These are phyloP conservation scores for Marasmius sp. DNA, from an alignment of 1,284 basidiomycete species.

Conservation along the genomic window DNA sequence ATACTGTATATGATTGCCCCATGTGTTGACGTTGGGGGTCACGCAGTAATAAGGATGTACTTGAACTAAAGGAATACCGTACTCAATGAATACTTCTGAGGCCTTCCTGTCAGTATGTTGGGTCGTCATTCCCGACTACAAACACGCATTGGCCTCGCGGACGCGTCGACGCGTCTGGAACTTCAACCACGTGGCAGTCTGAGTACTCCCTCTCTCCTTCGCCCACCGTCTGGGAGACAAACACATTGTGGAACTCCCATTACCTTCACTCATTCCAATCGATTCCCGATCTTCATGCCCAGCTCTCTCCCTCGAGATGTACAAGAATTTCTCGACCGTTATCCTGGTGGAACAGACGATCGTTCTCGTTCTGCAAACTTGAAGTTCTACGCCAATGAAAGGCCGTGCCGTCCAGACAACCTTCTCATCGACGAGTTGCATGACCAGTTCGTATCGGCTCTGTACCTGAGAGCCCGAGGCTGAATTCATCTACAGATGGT, in stretches of 20 bases:
- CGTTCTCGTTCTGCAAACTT: slow-evolving; percentile 46
- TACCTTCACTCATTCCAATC: background rate
- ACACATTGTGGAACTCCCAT: background rate
- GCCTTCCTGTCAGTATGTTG: no score
- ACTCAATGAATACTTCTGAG: no score
- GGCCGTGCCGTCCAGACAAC: slow-evolving; percentile 61
- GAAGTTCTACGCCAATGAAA: slow-evolving; percentile 61
- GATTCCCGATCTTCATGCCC: slow-evolving; percentile 1
- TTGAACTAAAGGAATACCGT: no score
- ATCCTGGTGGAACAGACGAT: slow-evolving; percentile 49
- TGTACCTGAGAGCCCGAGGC: slow-evolving; percentile 1
- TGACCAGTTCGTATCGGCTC: slow-evolving; percentile 38
- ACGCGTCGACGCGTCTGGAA: no score
- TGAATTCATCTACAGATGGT: slow-evolving; percentile 46
- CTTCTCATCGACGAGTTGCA: slow-evolving; percentile 65
- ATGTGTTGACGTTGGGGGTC: no score
- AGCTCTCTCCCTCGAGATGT: slow-evolving; percentile 53
- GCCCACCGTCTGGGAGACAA: no score
- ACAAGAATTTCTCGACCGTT: slow-evolving; percentile 60
- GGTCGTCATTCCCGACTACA: no score
- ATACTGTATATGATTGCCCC: no score
- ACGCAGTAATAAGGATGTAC: no score
- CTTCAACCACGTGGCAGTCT: no score
- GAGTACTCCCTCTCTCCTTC: no score
- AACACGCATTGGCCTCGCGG: no score